These are phyloP conservation scores for Euphorbia pulcherrima DNA, from an alignment of 345 rosid genomes.

Conservation along the genomic window DNA sequence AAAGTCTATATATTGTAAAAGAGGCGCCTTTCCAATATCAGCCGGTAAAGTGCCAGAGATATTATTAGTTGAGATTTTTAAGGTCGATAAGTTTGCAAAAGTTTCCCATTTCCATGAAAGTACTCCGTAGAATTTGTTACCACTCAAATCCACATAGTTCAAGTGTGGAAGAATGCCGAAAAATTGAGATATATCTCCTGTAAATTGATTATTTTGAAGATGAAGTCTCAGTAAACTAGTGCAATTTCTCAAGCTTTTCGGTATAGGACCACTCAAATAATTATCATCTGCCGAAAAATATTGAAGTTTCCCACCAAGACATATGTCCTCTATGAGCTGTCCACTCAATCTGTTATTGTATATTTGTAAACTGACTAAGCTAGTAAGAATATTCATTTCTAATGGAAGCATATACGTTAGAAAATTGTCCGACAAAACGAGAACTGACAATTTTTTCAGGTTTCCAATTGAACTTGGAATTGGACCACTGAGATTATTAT, in stretches of 20 bases:
- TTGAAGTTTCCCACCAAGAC: conserved; percentile 15
- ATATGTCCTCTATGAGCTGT: background rate
- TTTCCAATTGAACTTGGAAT: conserved; percentile 5
- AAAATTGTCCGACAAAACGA: conserved; percentile 16
- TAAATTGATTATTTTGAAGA: conserved; percentile 22
- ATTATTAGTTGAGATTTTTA: background rate
- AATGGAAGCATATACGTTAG: background rate
- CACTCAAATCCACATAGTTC: conserved; percentile 29
- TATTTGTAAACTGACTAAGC: background rate
- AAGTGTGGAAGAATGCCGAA: conserved; percentile 28
- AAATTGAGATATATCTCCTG: conserved; percentile 24
- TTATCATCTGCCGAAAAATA: conserved; percentile 21
- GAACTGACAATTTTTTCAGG: background rate
- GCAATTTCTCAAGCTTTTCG: conserved; percentile 32
- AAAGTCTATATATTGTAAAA: conserved; percentile 16
- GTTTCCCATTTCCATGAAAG: conserved; percentile 17
- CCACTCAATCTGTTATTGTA: background rate
- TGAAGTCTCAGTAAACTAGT: conserved; percentile 30
- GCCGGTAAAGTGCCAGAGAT: conserved; percentile 25
- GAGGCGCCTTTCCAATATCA: conserved; percentile 16
- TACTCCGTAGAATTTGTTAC: conserved; percentile 29
- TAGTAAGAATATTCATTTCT: background rate
- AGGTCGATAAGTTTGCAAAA: background rate
- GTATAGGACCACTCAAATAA: conserved; percentile 27
- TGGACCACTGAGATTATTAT: conserved; percentile 26